These are phyloP conservation scores for Tetrahymena elliotti DNA, from an alignment of 73 alveolate genomes.

Conservation along the genomic window DNA sequence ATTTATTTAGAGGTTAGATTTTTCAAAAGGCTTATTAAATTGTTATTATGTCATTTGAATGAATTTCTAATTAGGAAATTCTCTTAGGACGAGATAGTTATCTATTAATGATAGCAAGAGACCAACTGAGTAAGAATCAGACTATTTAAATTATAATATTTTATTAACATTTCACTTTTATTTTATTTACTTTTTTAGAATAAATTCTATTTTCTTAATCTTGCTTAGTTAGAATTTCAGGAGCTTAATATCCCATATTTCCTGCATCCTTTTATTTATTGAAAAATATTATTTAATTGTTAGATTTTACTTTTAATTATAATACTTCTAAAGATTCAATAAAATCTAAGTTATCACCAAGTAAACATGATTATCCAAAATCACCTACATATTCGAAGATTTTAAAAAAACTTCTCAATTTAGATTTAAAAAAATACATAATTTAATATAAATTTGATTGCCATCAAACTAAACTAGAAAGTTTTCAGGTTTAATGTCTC, in stretches of 20 bases:
- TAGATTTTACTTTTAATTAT: neutral
- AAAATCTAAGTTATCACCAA: neutral
- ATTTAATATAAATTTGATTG: neutral
- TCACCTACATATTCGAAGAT: too few relatives aligned
- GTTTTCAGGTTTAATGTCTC: neutral
- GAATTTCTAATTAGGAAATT: neutral
- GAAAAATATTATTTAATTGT: too few relatives aligned
- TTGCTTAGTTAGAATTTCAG: neutral
- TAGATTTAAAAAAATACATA: too few relatives aligned
- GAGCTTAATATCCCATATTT: neutral
- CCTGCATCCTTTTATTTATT: neutral
- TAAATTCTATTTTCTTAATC: neutral
- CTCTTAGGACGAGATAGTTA: neutral
- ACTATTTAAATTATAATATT: neutral
- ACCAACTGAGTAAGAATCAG: neutral
- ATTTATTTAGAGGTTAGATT: too few relatives aligned
- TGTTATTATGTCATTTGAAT: neutral
- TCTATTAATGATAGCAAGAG: neutral
- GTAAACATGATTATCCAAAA: neutral
- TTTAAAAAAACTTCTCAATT: too few relatives aligned
- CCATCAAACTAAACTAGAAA: neutral
- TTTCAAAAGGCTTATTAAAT: neutral
- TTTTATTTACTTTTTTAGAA: neutral
- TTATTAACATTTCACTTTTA: too few relatives aligned
- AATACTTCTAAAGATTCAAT: neutral